Evolutionary conservation across 1,139 yeast species (phyloP).

Genomic region (Keqinozyma sinolaborantium): DNA sequence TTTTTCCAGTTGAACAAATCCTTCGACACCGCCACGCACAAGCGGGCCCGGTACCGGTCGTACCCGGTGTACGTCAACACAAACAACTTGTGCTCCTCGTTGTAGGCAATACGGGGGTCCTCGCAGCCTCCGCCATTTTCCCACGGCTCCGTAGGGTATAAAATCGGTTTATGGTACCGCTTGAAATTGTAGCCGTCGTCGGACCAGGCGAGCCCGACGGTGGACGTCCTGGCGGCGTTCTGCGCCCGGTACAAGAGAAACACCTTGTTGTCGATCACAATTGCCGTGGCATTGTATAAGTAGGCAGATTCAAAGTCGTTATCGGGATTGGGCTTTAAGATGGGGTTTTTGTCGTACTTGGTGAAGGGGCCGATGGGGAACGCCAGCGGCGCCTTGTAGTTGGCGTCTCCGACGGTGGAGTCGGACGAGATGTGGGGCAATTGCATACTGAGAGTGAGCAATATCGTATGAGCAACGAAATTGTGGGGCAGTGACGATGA

Average conservation of each 20-base stretch:
- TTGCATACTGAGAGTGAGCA: conserved; percentile 19
- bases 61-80: conserved; percentile 43
- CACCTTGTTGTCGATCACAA: conserved; percentile 37
- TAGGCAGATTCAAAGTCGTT: conserved; percentile 39
- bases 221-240: conserved; percentile 29
- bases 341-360: conserved; percentile 35
- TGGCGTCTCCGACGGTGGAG: conserved; percentile 28
- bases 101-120: conserved; percentile 42
- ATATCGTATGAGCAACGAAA: too few species aligned
- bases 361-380: conserved; percentile 45
- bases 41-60: conserved; percentile 31
- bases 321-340: conserved; percentile 36
- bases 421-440: conserved; percentile 24
- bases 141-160: conserved; percentile 38
- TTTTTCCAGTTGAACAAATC: conserved; percentile 41
- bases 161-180: conserved; percentile 29
- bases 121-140: conserved; percentile 44
- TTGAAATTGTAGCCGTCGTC: conserved; percentile 33
- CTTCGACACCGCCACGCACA: conserved; percentile 40
- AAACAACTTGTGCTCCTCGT: conserved; percentile 31
- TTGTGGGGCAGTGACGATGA: too few species aligned
- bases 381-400: conserved; percentile 31
- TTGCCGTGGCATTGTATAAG: conserved; percentile 44
- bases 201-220: conserved; percentile 43
- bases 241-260: conserved; percentile 41